Percentiles rank a stretch among this genome's conserved stretches.
phyloP scores from a whole-genome alignment of 2,329 filamentous ascomycete species.

The Apiospora arundinis region DNA sequence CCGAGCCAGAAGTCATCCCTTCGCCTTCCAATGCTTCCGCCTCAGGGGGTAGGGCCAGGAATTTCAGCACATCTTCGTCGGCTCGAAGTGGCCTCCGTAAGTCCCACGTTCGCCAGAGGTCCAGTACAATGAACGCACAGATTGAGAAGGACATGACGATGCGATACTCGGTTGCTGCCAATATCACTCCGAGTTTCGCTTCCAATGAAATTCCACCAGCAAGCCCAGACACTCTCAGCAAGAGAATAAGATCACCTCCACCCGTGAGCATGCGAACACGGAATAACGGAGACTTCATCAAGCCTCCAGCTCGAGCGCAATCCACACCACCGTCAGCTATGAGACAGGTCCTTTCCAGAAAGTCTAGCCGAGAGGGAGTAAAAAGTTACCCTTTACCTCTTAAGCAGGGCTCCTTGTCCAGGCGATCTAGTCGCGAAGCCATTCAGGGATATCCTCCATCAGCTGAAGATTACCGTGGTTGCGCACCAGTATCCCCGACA shows the following conservation, averaged over 20 bases:
- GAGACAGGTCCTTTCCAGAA: conserved; percentile 24
- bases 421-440: conserved; percentile 31
- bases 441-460: conserved; percentile 27
- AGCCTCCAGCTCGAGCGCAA: conserved; percentile 43
- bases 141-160: conserved; percentile 35
- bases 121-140: conserved; percentile 41
- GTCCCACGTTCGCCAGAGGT: conserved; percentile 21
- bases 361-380: conserved; percentile 30
- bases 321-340: conserved; percentile 39
- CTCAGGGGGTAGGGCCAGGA: background rate
- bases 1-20: conserved; percentile 12
- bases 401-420: conserved; percentile 24
- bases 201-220: background rate
- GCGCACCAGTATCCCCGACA: conserved; percentile 29
- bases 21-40: background rate
- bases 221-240: background rate
- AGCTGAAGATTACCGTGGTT: conserved; percentile 27
- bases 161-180: conserved; percentile 27
- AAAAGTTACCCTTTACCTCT: conserved; percentile 30
- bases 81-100: background rate
- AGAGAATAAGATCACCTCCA: conserved; percentile 44
- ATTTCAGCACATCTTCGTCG: background rate
- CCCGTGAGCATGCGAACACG: conserved; percentile 52
- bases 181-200: conserved; percentile 8
- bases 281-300: conserved; percentile 42